Percentiles rank a stretch among this genome's conserved stretches.
Evolutionary conservation across 345 rosid genomes (phyloP).

Genomic region (Brassica incana): DNA sequence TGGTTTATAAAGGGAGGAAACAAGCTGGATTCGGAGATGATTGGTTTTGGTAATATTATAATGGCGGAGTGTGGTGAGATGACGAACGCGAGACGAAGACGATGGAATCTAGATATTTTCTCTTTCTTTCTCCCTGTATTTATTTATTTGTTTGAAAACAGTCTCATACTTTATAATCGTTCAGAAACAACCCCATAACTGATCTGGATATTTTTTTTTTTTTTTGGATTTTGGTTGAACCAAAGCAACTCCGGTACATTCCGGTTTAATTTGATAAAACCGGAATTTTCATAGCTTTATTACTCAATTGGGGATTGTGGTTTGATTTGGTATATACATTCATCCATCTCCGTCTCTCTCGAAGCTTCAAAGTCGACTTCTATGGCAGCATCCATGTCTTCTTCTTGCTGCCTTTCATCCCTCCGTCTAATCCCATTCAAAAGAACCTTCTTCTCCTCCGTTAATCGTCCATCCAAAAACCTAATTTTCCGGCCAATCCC

Average conservation of each 20-base stretch:
- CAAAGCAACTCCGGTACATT: constrained; percentile 18
- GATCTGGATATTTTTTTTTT: not conserved
- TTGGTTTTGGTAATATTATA: constrained; percentile 24
- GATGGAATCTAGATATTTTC: constrained; percentile 12
- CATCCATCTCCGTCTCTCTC: constrained; percentile 15
- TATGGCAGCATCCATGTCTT: constrained; percentile 37
- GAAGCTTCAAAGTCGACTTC: constrained; percentile 20
- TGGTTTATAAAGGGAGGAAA: not conserved
- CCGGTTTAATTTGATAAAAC: constrained; percentile 14
- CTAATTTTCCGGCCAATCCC: constrained; percentile 28
- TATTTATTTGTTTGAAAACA: not conserved
- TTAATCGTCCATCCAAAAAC: constrained; percentile 37
- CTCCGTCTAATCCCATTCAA: constrained; percentile 23
- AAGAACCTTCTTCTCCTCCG: not conserved
- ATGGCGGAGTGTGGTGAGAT: constrained; percentile 23
- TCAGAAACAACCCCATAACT: constrained; percentile 20
- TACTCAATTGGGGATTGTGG: not conserved
- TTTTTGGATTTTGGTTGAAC: not conserved
- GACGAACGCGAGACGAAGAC: constrained; percentile 19
- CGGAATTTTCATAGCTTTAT: not conserved
- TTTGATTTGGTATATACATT: not conserved
- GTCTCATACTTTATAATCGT: constrained; percentile 21
- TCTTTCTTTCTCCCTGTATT: not conserved
- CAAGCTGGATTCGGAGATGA: constrained; percentile 38
- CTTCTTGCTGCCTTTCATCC: constrained; percentile 24